Base-by-base conservation (phyloP, 2,329 filamentous ascomycete genomes). In the Cordyceps farinosa region DNA sequence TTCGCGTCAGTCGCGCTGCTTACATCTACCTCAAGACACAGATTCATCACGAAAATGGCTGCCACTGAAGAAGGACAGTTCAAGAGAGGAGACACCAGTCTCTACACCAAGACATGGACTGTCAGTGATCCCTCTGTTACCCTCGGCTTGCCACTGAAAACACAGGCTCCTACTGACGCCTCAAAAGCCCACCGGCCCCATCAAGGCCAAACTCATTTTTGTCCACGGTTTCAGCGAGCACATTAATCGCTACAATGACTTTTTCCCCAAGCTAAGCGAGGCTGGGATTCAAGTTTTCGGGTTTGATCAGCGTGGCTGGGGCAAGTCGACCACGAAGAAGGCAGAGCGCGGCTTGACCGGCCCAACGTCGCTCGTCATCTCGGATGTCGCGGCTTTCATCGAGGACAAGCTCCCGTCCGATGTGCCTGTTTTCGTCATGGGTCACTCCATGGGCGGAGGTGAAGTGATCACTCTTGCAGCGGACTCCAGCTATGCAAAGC, bases 181-280 rank as follows among this genome's bases (percentile, higher is more conserved):
- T 48, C 40, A 27, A 27, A 53, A 87, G 87, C 85, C 86, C 36
- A 74, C 82, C 36, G 82, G 79, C 15, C 76, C 81, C 13, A 76
- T 83, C 62, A 84, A 83, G 70, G 92, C 92, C 42, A 90, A 90
- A 68, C 75, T 96, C 56, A 81, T 95, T 70, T 90, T 96, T 76
- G 79, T 97, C 66, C 93, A 97, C 77, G 93, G 93, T 70, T 97
- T 93, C 81, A 92, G 87, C 74, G 93, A 97, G 76, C 91, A 96
- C 75, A 80, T 90, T 74, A 87, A 90, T 75, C 85, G 87, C 64
- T 96, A 97, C 78, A 84, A 87, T 72, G 82, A 83, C 62, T 84
- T 97, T 70, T 94, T 95, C 77, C 82, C 87, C 6, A 79, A 77
- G 15, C 83, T 97, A 54, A 88, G 90, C 29, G 78, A 80, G 11